These are phyloP conservation scores for Cenchrus fungigraminus DNA, from an alignment of 176 grass and related monocot species.

Conservation along the genomic window DNA sequence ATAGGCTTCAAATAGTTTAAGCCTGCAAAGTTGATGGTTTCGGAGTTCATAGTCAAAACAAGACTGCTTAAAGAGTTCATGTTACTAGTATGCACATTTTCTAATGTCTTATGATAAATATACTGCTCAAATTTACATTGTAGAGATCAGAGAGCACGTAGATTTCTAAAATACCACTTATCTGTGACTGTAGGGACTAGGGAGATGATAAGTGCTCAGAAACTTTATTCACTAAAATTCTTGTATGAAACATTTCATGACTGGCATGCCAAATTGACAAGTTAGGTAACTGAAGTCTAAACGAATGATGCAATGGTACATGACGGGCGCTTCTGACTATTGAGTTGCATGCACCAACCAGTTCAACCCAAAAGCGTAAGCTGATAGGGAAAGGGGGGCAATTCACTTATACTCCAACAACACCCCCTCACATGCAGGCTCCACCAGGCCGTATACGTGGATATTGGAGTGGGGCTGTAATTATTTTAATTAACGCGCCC, in stretches of 20 bases:
- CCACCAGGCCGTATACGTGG: no score
- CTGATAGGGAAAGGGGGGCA: no score
- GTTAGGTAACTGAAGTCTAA: constrained; percentile 11
- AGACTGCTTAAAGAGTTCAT: constrained; percentile 9
- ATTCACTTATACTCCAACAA: no score
- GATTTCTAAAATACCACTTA: neutral
- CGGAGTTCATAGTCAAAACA: neutral
- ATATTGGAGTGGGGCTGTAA: no score
- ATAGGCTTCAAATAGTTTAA: neutral
- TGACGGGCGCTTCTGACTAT: constrained; percentile 1
- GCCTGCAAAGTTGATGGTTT: neutral
- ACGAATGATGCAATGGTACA: constrained; percentile 27
- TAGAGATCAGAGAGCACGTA: neutral
- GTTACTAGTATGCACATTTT: neutral
- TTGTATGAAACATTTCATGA: constrained; percentile 25
- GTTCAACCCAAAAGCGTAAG: no score
- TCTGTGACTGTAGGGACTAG: neutral
- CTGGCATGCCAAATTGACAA: constrained; percentile 14
- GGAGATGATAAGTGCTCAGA: neutral
- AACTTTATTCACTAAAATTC: constrained; percentile 1
- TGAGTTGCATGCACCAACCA: no score
- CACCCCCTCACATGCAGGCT: no score
- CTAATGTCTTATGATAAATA: neutral
- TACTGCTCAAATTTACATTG: neutral
- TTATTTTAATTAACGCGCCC: no score